Evolutionary conservation across 208 protist species (phyloP), one percentile per base, ranked within the genome.

Genomic region (Tritrichomonas musculus): DNA sequence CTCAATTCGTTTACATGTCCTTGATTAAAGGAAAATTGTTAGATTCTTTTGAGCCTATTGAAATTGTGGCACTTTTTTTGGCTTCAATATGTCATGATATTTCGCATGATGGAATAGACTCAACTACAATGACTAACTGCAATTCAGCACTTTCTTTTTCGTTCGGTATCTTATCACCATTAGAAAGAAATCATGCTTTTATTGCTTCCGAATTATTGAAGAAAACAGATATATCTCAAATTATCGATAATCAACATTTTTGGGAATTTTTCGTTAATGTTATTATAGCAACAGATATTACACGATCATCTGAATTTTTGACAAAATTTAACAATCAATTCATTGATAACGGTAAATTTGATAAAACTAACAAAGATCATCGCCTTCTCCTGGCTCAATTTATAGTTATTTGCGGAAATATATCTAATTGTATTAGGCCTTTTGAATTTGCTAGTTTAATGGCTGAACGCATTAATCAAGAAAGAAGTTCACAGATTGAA

Each of bases 71-170:
- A 5, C 93, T 95, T 22, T 17, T 99, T 22, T 94, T 98, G 25
- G 96, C 97, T 33, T 97, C 96, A 33, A 95, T 97, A 41, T 96
- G 98, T 72, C 98, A 99, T 95, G 98, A 99, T 96, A 97, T 98
- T 94, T 97, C 98, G 93, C 98, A 99, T 94, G 97, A 98, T 0
- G 98, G 98, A 36, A 93, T 98, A 44, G 98, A 98, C 95, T 98
- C 98, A 95, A 97, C 97, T 93, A 99, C 98, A 94, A 97, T 98
- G 94, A 95, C 97, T 33, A 97, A 96, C 92, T 97, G 97, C 25
- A 94, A 96, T 77, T 95, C 97, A 14, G 96, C 96, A 60, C 17
- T 60, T 17, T 60, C 53, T 60, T 60, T 60, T 17, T 5, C 53
- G 5, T 94, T 98, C 44, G 97, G 97, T 49, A 96, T 97, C 1